Evolutionary conservation across 306 rosid species (phyloP), one percentile per base, ranked within the genome.

Genomic region (Castanea sativa): DNA sequence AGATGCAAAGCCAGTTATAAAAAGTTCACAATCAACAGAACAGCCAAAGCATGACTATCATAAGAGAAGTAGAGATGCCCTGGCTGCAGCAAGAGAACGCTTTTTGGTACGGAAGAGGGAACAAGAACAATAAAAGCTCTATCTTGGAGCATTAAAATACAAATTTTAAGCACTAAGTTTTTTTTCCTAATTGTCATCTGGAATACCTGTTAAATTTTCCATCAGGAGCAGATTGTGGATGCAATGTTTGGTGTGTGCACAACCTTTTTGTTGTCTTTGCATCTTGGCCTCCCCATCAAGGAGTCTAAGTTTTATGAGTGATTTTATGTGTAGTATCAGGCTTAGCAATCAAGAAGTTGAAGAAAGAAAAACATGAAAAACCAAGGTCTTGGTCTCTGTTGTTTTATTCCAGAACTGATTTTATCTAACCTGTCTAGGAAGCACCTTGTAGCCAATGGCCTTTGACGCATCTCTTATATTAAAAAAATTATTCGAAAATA

Each of bases 11-110:
- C 82, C 83, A 71, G 76, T 41, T 59, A 51, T 69, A 0, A 73
- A 80, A 70, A 35, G 75, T 38, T 73, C 70, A 76, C 76, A 86
- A 20, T 52, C 88, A 20, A 69, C 69, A 52, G 77, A 89, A 45
- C 86, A 82, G 77, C 93, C 85, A 19, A 85, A 83, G 76, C 79
- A 64, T 0, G 86, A 84, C 74, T 97, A 89, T 83, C 97, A 92
- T 80, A 95, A 92, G 84, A 87, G 97, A 83, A 85, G 53, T 79
- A 87, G 83, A 79, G 96, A 90, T 83, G 91, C 92, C 0, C 41
- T 92, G 29, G 83, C 92, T 64, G 92, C 97, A 1, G 97, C 99
- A 1, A 90, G 87, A 84, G 98, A 92, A 64, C 92, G 99, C 23
- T 92, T 87, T 79, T 78, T 91, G 84, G 91, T 97, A 2, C 90